Percentiles rank a stretch among this genome's conserved stretches.
Conservation (phyloP, 495 filamentous ascomycete species). For the Aspergillus steynii region DNA sequence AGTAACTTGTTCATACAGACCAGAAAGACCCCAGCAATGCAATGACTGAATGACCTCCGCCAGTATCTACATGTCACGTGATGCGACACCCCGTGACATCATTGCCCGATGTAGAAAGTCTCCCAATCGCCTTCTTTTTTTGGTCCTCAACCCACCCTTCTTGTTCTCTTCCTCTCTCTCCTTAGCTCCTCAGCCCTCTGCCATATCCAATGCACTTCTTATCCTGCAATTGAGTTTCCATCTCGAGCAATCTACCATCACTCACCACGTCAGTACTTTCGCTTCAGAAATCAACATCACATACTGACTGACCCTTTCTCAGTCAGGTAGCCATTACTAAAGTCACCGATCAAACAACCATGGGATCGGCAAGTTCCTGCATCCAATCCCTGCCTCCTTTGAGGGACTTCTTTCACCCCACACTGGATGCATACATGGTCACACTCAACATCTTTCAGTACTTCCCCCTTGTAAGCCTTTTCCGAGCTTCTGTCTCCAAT, state of each 20-base stretch:
- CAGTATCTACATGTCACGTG: neutral
- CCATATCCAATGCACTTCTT: neutral
- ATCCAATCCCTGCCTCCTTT: conserved; percentile 23
- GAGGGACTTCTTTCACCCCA: conserved; percentile 50
- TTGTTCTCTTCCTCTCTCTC: conserved; percentile 3
- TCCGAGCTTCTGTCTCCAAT: neutral
- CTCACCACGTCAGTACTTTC: neutral
- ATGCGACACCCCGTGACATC: neutral
- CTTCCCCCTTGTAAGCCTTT: conserved; percentile 42
- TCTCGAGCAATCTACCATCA: neutral
- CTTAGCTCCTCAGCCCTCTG: neutral
- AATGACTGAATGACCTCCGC: neutral
- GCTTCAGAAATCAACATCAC: neutral
- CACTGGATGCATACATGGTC: conserved; percentile 49
- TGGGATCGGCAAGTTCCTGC: conserved; percentile 27
- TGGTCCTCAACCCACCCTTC: neutral
- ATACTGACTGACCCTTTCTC: neutral
- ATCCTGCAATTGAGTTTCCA: neutral
- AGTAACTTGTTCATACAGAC: neutral
- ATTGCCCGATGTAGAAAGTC: neutral
- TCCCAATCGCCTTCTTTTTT: neutral
- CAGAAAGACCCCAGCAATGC: conserved; percentile 1
- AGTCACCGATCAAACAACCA: conserved; percentile 8
- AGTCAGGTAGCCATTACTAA: neutral
- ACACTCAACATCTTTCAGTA: conserved; percentile 52